A percentile compares a stretch with the other conserved stretches of the same genome.
Evolutionary conservation across 106 monocot genomes (phyloP).

Genomic region (Apostasia ramifera): DNA sequence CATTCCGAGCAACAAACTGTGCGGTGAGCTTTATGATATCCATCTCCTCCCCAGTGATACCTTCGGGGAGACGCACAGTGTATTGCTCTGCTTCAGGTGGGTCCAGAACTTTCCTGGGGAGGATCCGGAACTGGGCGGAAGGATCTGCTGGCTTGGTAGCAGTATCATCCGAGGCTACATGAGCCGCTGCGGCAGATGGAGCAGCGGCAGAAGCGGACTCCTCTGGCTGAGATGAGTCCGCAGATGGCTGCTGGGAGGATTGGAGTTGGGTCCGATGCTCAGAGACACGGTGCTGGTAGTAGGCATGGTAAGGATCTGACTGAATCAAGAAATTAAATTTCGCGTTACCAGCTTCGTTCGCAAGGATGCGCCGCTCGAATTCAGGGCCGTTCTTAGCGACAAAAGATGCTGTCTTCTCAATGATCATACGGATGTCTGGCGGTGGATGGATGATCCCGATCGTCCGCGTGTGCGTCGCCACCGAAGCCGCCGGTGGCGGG

Average conservation of each 20-base stretch:
- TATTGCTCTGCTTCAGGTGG: constrained; percentile 86
- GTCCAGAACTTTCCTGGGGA: constrained; percentile 50
- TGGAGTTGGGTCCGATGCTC: constrained; percentile 49
- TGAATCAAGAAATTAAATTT: constrained; percentile 87
- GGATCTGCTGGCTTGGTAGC: constrained; percentile 27
- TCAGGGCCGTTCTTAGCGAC: constrained; percentile 94
- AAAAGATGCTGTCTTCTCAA: constrained; percentile 88
- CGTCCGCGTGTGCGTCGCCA: constrained; percentile 81
- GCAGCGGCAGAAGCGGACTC: constrained; percentile 6
- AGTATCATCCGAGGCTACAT: not conserved
- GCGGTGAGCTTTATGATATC: constrained; percentile 97
- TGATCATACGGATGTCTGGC: constrained; percentile 83
- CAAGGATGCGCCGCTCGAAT: constrained; percentile 80
- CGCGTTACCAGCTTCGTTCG: constrained; percentile 65
- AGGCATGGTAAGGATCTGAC: constrained; percentile 86
- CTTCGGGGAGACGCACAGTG: constrained; percentile 82
- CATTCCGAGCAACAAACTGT: constrained; percentile 89
- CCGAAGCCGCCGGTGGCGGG: constrained; percentile 29
- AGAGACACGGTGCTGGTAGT: constrained; percentile 80
- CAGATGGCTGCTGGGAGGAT: constrained; percentile 10
- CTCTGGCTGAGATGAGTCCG: not conserved
- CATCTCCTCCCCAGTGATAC: constrained; percentile 90
- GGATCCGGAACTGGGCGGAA: constrained; percentile 44
- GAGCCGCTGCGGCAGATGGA: not conserved
- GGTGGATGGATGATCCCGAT: constrained; percentile 98